Percentiles rank a stretch among this genome's conserved stretches.
These are phyloP conservation scores for Eremochloa ophiuroides DNA, from an alignment of 176 grass and related monocot species.

Conservation along the genomic window DNA sequence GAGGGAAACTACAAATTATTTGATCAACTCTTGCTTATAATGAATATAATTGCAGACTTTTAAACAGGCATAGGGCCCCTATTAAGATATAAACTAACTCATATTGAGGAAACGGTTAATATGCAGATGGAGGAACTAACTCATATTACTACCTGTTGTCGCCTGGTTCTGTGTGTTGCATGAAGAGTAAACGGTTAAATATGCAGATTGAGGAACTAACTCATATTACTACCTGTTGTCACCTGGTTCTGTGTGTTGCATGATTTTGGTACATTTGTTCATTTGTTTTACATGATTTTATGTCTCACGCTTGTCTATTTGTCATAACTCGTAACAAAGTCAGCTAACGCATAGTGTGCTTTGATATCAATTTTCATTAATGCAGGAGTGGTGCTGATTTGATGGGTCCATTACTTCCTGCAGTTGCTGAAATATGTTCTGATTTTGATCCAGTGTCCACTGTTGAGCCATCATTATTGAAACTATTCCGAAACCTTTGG, in stretches of 20 bases:
- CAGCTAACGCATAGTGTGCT: conserved; percentile 5
- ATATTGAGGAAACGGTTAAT: conserved; percentile 19
- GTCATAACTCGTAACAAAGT: background rate
- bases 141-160: background rate
- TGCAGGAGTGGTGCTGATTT: conserved; percentile 98
- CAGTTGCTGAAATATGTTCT: conserved; percentile 98
- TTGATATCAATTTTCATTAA: conserved; percentile 26
- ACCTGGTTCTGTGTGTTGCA: conserved; percentile 10
- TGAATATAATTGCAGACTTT: background rate
- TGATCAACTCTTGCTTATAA: conserved; percentile 5
- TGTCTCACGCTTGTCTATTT: conserved; percentile 10
- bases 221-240: background rate
- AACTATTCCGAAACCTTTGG: conserved; percentile 95
- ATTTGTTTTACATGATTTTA: conserved; percentile 20
- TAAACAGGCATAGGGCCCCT: background rate
- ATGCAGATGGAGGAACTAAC: conserved; percentile 2
- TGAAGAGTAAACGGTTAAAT: conserved; percentile 11
- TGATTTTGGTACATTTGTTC: conserved; percentile 19
- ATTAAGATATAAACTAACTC: conserved; percentile 1
- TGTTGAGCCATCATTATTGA: conserved; percentile 88
- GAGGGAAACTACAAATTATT: background rate
- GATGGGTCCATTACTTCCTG: conserved; percentile 85
- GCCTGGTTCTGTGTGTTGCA: conserved; percentile 10
- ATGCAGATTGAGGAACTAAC: conserved; percentile 5
- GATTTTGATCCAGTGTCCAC: conserved; percentile 95